Conservation (phyloP, 345 rosid species). For the Citrus trifoliata region DNA sequence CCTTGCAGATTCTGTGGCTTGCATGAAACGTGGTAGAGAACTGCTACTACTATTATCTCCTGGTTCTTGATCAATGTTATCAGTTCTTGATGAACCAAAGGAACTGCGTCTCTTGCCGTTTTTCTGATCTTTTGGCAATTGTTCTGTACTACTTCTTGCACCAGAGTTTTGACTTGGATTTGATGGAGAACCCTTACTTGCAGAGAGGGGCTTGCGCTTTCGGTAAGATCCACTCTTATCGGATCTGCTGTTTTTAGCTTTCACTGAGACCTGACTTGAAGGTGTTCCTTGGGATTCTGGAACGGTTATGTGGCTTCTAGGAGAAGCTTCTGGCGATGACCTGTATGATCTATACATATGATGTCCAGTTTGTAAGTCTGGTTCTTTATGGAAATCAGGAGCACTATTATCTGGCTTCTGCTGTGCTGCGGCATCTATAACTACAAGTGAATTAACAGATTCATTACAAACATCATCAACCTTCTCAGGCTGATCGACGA, state of each 20-base stretch:
- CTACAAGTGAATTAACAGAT: conserved; percentile 23
- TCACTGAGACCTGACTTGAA: conserved; percentile 70
- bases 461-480: conserved; percentile 29
- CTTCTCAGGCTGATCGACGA: conserved; percentile 31
- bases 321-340: conserved; percentile 54
- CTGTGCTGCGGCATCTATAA: conserved; percentile 28
- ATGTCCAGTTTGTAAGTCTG: conserved; percentile 32
- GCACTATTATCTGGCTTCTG: conserved; percentile 30
- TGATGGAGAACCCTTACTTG: conserved; percentile 57
- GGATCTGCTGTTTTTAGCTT: conserved; percentile 41
- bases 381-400: conserved; percentile 37
- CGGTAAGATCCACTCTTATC: conserved; percentile 53
- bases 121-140: conserved; percentile 59
- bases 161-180: conserved; percentile 53
- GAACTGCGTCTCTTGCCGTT: conserved; percentile 66
- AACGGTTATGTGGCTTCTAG: conserved; percentile 55
- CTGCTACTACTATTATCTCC: conserved; percentile 64
- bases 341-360: conserved; percentile 39
- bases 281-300: conserved; percentile 88
- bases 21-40: conserved; percentile 95
- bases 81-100: conserved; percentile 49
- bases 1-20: conserved; percentile 87
- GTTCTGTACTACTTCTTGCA: conserved; percentile 39
- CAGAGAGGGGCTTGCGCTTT: conserved; percentile 52
- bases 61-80: conserved; percentile 59